Percentiles rank a stretch among this genome's conserved stretches.
Evolutionary conservation across 768 basidiomycete species (phyloP).

Genomic region (Suillus hirtellus): DNA sequence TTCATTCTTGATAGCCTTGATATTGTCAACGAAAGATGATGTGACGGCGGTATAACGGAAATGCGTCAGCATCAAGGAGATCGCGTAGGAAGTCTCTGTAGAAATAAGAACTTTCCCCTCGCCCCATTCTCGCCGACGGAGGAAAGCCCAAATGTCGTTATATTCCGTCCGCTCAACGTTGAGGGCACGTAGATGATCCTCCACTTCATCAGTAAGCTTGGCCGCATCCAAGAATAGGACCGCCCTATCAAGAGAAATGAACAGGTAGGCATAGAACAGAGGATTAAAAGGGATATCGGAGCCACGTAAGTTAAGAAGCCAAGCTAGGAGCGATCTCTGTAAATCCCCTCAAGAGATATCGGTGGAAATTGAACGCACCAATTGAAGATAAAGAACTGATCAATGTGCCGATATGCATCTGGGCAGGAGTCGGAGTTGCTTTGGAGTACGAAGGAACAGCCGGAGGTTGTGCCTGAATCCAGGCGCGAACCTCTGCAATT

Average conservation of each 20-base stretch:
- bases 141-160: constrained; percentile 76
- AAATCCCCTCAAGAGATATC: background rate
- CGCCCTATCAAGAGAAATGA: constrained; percentile 59
- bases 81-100: constrained; percentile 77
- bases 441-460: constrained; percentile 64
- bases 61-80: constrained; percentile 82
- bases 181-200: constrained; percentile 56
- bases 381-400: constrained; percentile 71
- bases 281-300: constrained; percentile 91
- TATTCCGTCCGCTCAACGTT: constrained; percentile 66
- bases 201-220: constrained; percentile 62
- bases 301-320: constrained; percentile 86
- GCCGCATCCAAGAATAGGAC: constrained; percentile 75
- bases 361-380: constrained; percentile 42
- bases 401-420: constrained; percentile 68
- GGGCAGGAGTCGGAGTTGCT: constrained; percentile 54
- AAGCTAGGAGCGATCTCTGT: constrained; percentile 49
- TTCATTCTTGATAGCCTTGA: constrained; percentile 88
- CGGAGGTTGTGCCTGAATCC: constrained; percentile 64
- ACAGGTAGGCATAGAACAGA: constrained; percentile 86
- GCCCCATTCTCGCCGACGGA: constrained; percentile 75
- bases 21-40: constrained; percentile 68
- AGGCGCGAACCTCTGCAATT: constrained; percentile 65
- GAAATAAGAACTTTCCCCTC: constrained; percentile 77
- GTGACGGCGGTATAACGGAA: constrained; percentile 74